Conservation (phyloP, 2,329 filamentous ascomycete species). For the Apiospora aurea region DNA sequence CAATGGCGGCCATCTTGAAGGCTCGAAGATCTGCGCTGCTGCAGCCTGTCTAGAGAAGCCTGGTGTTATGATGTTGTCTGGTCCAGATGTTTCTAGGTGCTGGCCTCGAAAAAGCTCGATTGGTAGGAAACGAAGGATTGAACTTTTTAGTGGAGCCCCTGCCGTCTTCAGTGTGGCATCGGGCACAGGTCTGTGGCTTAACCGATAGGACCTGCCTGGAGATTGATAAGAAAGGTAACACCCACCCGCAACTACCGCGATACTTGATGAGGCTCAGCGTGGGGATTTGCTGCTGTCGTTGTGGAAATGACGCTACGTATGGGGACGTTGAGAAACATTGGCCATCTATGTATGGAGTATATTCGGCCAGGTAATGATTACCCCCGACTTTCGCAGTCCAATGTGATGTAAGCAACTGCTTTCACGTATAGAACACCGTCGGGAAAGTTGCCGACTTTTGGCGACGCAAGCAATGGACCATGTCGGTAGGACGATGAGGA, state of each 20-base stretch:
- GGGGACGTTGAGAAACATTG: conserved; percentile 2
- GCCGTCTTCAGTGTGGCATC: background rate
- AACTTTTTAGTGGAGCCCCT: conserved; percentile 15
- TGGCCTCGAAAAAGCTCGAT: conserved; percentile 11
- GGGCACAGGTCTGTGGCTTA: background rate
- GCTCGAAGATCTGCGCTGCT: background rate
- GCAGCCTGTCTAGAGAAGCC: background rate
- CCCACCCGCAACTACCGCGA: background rate
- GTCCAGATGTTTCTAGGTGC: background rate
- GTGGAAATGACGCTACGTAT: background rate
- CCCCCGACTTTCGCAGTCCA: background rate
- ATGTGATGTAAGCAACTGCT: background rate
- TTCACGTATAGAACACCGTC: background rate
- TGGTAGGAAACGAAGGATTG: background rate
- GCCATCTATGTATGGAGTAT: background rate
- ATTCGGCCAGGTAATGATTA: background rate
- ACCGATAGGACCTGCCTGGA: background rate
- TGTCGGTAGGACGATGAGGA: background rate
- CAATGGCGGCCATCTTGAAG: conserved; percentile 76
- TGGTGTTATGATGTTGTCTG: background rate
- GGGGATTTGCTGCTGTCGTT: conserved; percentile 1
- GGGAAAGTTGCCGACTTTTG: background rate
- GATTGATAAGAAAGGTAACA: background rate
- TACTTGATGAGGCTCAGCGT: conserved; percentile 13
- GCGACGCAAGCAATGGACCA: background rate